phyloP scores from a whole-genome alignment of 2,329 filamentous ascomycete species.

The Fusarium clavum region DNA sequence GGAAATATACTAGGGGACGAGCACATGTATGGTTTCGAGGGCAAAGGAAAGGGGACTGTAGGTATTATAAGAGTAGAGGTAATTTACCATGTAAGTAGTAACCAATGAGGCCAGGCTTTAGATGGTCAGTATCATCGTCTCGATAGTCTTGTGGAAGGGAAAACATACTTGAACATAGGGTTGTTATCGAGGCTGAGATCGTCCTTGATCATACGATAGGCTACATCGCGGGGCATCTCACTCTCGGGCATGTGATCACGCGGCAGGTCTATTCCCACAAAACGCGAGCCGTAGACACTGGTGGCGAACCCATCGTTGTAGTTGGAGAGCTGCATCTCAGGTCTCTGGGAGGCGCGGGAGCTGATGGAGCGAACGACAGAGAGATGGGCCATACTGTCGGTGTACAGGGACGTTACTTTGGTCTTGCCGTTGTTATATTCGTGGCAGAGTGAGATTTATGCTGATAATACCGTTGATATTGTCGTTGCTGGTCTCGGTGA shows the following conservation, averaged over 20 bases:
- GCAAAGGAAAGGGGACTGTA: no score
- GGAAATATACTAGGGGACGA: background rate
- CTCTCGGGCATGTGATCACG: conserved; percentile 86
- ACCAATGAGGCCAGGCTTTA: conserved; percentile 88
- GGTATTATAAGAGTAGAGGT: background rate
- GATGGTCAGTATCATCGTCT: background rate
- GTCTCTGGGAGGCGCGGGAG: no score
- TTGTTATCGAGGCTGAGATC: conserved; percentile 92
- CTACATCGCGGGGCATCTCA: conserved; percentile 91
- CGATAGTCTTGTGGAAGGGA: background rate
- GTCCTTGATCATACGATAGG: conserved; percentile 98
- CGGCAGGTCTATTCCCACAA: conserved; percentile 83
- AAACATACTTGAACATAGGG: conserved; percentile 80
- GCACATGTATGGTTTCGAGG: no score
- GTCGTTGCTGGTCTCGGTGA: no score
- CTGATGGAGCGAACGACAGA: no score
- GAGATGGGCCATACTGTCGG: no score
- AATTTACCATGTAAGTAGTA: conserved; percentile 89
- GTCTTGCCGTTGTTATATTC: no score
- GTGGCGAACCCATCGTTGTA: conserved; percentile 74
- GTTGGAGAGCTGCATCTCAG: conserved; percentile 58
- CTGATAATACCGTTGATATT: no score
- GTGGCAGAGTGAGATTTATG: no score
- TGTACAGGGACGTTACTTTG: no score
- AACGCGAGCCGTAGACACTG: conserved; percentile 82